Evolutionary conservation across 2,329 filamentous ascomycete genomes (phyloP).

Genomic region (Neopestalotiopsis sp.): DNA sequence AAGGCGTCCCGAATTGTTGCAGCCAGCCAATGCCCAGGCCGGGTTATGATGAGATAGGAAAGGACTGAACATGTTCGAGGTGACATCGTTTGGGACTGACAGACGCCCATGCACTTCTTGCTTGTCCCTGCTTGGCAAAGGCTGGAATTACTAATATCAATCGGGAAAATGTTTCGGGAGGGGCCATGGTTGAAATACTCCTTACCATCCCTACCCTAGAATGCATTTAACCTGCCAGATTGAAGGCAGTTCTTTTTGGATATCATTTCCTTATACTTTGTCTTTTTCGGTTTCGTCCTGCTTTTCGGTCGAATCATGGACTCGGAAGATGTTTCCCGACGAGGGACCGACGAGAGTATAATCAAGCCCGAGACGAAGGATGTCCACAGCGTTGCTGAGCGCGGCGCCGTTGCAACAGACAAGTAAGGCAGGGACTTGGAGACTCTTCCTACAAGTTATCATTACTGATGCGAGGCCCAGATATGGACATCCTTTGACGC

Average conservation of each 20-base stretch:
- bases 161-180: background rate
- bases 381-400: slow-evolving; percentile 42
- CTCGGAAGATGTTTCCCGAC: background rate
- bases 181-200: background rate
- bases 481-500: slow-evolving; percentile 53
- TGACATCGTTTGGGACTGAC: background rate
- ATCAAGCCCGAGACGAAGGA: slow-evolving; percentile 25
- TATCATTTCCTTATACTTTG: background rate
- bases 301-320: background rate
- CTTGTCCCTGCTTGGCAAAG: background rate
- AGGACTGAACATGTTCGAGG: background rate
- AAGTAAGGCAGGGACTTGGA: slow-evolving; percentile 36
- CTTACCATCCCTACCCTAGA: background rate
- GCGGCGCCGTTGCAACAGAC: slow-evolving; percentile 53
- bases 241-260: background rate
- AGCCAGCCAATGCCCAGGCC: slow-evolving; percentile 1
- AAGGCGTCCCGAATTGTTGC: too few species aligned
- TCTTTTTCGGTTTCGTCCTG: background rate
- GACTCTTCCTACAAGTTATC: background rate
- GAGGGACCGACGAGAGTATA: background rate
- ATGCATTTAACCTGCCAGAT: background rate
- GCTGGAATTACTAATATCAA: background rate
- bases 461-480: slow-evolving; percentile 32
- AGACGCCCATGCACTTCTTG: background rate
- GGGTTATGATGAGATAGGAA: slow-evolving; percentile 7